phyloP scores from a whole-genome alignment of 257 asterid genomes.

The Solanum sitiens region DNA sequence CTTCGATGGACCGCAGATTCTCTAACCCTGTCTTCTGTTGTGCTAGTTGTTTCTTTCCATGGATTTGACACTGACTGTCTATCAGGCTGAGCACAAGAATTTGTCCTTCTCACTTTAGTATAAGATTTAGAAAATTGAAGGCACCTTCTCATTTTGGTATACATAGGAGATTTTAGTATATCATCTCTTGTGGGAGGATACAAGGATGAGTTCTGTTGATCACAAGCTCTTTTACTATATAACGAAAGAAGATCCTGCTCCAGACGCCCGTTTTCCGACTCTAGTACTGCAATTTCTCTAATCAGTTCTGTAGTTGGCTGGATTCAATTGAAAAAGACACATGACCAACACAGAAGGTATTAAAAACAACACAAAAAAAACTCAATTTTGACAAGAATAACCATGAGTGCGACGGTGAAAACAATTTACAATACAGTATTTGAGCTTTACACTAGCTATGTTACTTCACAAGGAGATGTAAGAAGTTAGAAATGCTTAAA shows the following conservation, averaged over 20 bases:
- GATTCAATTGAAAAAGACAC: background rate
- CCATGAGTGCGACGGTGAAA: background rate
- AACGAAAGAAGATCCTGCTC: constrained; percentile 87
- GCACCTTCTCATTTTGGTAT: constrained; percentile 52
- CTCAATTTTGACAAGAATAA: background rate
- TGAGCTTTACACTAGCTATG: background rate
- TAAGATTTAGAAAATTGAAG: constrained; percentile 55
- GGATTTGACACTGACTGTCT: constrained; percentile 9
- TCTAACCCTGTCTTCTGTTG: constrained; percentile 35
- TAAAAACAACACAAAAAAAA: background rate
- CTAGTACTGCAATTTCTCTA: constrained; percentile 74
- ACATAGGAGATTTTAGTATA: constrained; percentile 27
- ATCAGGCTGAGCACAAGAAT: constrained; percentile 18
- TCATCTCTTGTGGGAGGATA: constrained; percentile 38
- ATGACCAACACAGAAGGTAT: background rate
- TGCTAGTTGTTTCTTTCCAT: constrained; percentile 23
- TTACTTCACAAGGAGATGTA: background rate
- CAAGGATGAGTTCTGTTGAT: constrained; percentile 41
- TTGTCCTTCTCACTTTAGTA: constrained; percentile 21
- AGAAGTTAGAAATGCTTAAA: background rate
- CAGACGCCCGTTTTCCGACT: constrained; percentile 80
- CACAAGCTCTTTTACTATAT: constrained; percentile 73
- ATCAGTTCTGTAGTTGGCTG: constrained; percentile 88
- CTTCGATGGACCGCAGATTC: constrained; percentile 61
- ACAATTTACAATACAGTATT: background rate